Evolutionary conservation across 495 filamentous ascomycete species (phyloP).

Genomic region (Usnea hakonensis): DNA sequence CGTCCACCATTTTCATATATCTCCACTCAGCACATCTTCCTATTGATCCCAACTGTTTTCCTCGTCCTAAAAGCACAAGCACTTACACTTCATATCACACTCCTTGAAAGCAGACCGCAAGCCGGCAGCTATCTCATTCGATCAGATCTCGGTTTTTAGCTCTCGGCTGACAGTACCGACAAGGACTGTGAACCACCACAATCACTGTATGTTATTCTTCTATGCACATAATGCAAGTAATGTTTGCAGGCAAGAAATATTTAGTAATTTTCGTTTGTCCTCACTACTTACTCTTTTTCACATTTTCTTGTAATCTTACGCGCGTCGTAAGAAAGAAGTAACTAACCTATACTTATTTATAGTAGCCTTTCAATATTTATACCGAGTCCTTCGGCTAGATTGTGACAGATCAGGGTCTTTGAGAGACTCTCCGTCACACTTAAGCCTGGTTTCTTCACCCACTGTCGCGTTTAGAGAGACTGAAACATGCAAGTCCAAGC

Average conservation of each 20-base stretch:
- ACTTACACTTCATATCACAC: neutral
- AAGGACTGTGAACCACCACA: neutral
- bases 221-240: neutral
- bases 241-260: neutral
- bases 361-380: neutral
- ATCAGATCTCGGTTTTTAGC: neutral
- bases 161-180: neutral
- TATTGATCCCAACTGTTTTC: neutral
- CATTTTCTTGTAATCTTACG: neutral
- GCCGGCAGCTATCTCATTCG: neutral
- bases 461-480: neutral
- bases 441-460: neutral
- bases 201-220: neutral
- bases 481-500: slow-evolving; percentile 10
- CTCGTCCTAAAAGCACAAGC: neutral
- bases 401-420: neutral
- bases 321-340: neutral
- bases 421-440: neutral
- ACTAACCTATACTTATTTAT: neutral
- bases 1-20: neutral
- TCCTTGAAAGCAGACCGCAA: neutral
- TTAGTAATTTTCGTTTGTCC: neutral
- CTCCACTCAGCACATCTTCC: neutral
- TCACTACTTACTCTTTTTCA: neutral
- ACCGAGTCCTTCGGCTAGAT: neutral